A percentile compares a stretch with the other conserved stretches of the same genome.
phyloP scores from a whole-genome alignment of 2,329 filamentous ascomycete genomes.

The Pseudogymnoascus sp. region DNA sequence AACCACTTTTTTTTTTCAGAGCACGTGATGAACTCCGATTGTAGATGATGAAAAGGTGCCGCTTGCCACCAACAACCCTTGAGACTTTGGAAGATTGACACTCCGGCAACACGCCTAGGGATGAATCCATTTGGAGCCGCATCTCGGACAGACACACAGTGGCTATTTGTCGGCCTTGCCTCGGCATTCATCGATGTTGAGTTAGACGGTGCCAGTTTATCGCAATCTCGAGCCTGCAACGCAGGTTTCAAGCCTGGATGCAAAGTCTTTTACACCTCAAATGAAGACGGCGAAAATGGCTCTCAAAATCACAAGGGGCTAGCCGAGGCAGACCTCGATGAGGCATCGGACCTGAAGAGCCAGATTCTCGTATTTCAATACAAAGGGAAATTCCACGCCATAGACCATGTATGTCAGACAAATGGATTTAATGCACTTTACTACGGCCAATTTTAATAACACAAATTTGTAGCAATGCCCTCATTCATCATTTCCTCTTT shows the following conservation, averaged over 20 bases:
- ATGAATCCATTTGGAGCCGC: neutral
- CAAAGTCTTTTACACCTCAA: slow-evolving; percentile 49
- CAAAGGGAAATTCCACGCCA: slow-evolving; percentile 55
- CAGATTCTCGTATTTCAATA: slow-evolving; percentile 62
- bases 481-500: slow-evolving; percentile 60
- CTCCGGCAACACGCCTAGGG: neutral
- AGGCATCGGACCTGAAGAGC: slow-evolving; percentile 35
- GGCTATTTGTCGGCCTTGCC: neutral
- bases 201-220: neutral
- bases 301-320: neutral
- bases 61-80: neutral
- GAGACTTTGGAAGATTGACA: neutral
- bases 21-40: neutral
- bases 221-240: slow-evolving; percentile 26
- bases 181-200: neutral
- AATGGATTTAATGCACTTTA: neutral
- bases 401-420: slow-evolving; percentile 53
- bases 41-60: neutral
- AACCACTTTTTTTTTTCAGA: neutral
- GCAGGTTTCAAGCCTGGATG: slow-evolving; percentile 43
- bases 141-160: neutral
- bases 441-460: slow-evolving; percentile 9
- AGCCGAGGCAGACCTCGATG: slow-evolving; percentile 29
- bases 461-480: slow-evolving; percentile 50
- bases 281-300: slow-evolving; percentile 31